Percentiles rank a stretch among this genome's conserved stretches.
These are phyloP conservation scores for Gryganskiella cystojenkinii DNA, from an alignment of 192 early-diverging fungal genomes.

Conservation along the genomic window DNA sequence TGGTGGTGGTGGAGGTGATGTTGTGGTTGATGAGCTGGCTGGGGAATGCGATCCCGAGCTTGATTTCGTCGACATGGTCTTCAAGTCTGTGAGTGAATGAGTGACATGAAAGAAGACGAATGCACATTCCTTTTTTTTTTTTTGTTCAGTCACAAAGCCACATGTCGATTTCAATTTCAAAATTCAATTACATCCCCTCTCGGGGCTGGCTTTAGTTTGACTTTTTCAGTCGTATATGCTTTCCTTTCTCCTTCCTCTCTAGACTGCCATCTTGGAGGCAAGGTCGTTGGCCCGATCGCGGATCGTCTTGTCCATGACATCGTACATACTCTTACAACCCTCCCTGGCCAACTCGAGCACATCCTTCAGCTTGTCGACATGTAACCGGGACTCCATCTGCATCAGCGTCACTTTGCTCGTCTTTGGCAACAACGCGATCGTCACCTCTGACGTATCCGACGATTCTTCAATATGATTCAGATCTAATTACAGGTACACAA, in stretches of 20 bases:
- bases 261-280: conserved; percentile 52
- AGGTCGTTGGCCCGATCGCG: conserved; percentile 61
- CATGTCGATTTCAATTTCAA: too few relatives aligned
- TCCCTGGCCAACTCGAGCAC: conserved; percentile 73
- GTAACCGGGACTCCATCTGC: conserved; percentile 90
- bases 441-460: conserved; percentile 87
- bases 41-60: too few relatives aligned
- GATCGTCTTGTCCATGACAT: conserved; percentile 70
- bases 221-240: neutral
- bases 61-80: too few relatives aligned
- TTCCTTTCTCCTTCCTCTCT: neutral
- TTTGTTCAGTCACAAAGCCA: too few relatives aligned
- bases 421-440: conserved; percentile 85
- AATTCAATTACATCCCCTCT: neutral
- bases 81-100: too few relatives aligned
- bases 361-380: conserved; percentile 79
- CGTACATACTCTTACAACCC: conserved; percentile 74
- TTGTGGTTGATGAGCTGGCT: too few relatives aligned
- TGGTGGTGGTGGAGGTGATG: conserved; percentile 27
- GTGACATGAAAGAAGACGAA: too few relatives aligned
- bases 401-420: conserved; percentile 86
- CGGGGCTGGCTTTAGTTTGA: neutral
- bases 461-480: conserved; percentile 91
- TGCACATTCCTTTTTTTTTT: too few relatives aligned
- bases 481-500: conserved; percentile 62